These are phyloP conservation scores for Earliella scabrosa DNA, from an alignment of 1,284 basidiomycete genomes.

Conservation along the genomic window DNA sequence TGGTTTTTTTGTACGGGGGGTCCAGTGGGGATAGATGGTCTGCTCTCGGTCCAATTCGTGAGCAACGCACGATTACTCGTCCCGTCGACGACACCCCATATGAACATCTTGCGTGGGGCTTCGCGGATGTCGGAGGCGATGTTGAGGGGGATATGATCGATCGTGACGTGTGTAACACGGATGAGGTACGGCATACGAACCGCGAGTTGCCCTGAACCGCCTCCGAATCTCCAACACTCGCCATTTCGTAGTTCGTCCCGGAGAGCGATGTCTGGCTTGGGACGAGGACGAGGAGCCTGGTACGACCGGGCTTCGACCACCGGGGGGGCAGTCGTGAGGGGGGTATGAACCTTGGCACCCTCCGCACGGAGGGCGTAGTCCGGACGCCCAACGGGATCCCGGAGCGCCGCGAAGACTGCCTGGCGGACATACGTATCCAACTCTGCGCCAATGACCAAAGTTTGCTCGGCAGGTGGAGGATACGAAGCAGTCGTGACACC, in stretches of 20 bases:
- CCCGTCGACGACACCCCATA: constrained; percentile 6
- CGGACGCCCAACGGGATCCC: background rate
- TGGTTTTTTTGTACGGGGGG: background rate
- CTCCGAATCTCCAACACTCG: background rate
- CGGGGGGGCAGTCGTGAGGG: background rate
- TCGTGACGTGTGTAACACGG: constrained; percentile 1
- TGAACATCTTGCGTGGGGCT: constrained; percentile 3
- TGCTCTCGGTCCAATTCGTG: background rate
- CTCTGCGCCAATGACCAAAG: background rate
- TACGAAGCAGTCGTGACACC: too few species aligned
- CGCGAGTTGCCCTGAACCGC: background rate
- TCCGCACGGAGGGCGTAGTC: background rate
- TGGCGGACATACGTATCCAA: background rate
- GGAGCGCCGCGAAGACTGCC: background rate
- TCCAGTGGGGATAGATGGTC: background rate
- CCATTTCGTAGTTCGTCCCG: background rate
- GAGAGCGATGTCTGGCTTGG: background rate
- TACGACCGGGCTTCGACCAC: background rate
- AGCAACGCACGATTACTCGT: background rate
- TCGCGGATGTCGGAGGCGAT: background rate
- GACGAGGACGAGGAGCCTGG: background rate
- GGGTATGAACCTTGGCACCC: background rate
- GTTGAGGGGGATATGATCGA: background rate
- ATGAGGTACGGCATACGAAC: background rate
- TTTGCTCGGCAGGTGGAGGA: too few species aligned